Conservation (phyloP, 2,329 filamentous ascomycete species). For the Aspergillus phoenicis region DNA sequence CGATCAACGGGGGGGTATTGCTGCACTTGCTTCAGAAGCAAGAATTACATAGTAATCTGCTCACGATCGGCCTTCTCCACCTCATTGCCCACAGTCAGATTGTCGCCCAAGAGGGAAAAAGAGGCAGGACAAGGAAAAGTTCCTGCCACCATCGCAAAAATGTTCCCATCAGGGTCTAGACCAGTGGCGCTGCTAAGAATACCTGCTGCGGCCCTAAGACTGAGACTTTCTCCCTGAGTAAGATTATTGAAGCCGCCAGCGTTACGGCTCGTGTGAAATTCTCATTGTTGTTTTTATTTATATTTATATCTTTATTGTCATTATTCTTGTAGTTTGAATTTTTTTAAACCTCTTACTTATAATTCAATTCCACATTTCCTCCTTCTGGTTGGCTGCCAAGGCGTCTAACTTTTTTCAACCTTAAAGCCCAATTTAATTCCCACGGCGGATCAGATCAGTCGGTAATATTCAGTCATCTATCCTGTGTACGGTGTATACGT, state of each 20-base stretch:
- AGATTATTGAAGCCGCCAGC: background rate
- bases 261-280: background rate
- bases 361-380: background rate
- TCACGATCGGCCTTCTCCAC: background rate
- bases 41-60: background rate
- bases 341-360: background rate
- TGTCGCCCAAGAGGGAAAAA: background rate
- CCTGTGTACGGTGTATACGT: background rate
- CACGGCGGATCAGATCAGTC: background rate
- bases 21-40: no score
- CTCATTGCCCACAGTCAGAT: background rate
- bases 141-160: no score
- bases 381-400: background rate
- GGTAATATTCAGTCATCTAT: background rate
- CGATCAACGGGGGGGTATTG: background rate
- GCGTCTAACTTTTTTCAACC: background rate
- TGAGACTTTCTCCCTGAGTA: background rate
- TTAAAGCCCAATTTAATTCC: background rate
- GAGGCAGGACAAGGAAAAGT: background rate
- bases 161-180: background rate
- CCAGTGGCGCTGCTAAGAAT: background rate
- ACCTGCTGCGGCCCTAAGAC: background rate
- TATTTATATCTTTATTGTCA: no score
- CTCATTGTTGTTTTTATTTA: background rate
- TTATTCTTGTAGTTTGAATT: no score